Evolutionary conservation across 495 filamentous ascomycete species (phyloP).

Genomic region (Penicillium malachiteum): DNA sequence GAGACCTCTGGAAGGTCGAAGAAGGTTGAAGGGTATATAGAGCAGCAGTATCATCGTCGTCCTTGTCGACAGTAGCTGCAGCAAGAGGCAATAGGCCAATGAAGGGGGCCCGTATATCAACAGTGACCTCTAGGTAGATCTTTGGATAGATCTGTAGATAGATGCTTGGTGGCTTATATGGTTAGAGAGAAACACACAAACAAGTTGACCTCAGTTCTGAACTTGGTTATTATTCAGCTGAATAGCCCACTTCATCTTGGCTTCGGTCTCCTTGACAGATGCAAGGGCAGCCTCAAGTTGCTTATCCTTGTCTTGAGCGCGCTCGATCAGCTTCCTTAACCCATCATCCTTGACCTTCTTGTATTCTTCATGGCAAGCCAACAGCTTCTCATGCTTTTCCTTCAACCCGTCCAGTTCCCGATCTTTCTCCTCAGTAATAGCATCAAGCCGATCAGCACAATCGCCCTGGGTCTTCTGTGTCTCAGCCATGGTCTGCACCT

Average conservation of each 20-base stretch:
- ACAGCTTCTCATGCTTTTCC: constrained; percentile 59
- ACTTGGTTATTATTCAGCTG: constrained; percentile 58
- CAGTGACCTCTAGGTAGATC: too few relatives aligned
- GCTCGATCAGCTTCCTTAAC: constrained; percentile 54
- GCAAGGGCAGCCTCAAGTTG: constrained; percentile 55
- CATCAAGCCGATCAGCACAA: constrained; percentile 62
- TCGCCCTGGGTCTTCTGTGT: constrained; percentile 44
- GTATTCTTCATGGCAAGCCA: constrained; percentile 58
- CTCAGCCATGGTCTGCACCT: constrained; percentile 35
- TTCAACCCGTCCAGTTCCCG: constrained; percentile 59
- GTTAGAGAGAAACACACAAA: neutral
- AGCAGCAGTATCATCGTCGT: too few relatives aligned
- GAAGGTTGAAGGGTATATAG: too few relatives aligned
- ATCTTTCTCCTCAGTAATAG: constrained; percentile 68
- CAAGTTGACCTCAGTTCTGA: constrained; percentile 23
- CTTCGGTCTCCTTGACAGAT: constrained; percentile 61
- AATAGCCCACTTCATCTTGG: constrained; percentile 67
- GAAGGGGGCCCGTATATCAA: too few relatives aligned
- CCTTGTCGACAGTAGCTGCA: too few relatives aligned
- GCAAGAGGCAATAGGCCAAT: too few relatives aligned
- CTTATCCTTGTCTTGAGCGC: constrained; percentile 51
- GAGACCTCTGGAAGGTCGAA: too few relatives aligned
- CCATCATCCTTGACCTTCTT: constrained; percentile 61
- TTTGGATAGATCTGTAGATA: neutral
- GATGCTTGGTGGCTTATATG: neutral